Evolutionary conservation across 2,329 filamentous ascomycete genomes (phyloP).

Genomic region (Xylaria sp.): DNA sequence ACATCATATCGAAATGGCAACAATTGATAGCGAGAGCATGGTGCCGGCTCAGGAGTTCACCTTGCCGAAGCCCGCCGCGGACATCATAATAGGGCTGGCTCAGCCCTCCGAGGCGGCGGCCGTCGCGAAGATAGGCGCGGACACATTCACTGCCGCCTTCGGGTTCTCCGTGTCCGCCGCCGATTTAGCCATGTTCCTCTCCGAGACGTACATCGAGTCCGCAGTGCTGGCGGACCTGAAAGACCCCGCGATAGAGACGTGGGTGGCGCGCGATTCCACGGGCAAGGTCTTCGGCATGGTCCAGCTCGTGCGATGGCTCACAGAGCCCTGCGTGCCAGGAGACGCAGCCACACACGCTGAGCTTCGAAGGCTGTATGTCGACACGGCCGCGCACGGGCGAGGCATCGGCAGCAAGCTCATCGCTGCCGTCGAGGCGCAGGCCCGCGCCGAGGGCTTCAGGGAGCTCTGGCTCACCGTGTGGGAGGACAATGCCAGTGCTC

Average conservation of each 20-base stretch:
- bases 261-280: conserved; percentile 39
- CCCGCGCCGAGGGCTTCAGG: conserved; percentile 43
- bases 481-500: conserved; percentile 41
- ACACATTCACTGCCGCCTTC: conserved; percentile 45
- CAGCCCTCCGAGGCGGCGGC: conserved; percentile 40
- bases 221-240: conserved; percentile 38
- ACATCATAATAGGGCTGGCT: conserved; percentile 39
- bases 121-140: conserved; percentile 43
- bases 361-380: conserved; percentile 46
- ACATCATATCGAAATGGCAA: conserved; percentile 20
- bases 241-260: conserved; percentile 38
- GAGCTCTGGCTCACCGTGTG: conserved; percentile 46
- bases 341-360: conserved; percentile 40
- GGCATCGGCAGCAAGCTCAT: conserved; percentile 46
- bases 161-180: conserved; percentile 40
- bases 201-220: conserved; percentile 39
- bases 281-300: conserved; percentile 43
- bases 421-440: conserved; percentile 40
- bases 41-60: conserved; percentile 7
- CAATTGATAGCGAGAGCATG: conserved; percentile 6
- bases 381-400: conserved; percentile 42
- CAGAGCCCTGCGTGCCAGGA: conserved; percentile 38
- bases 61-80: neutral
- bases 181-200: conserved; percentile 42
- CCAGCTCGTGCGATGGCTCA: conserved; percentile 41